Percentiles rank a stretch among this genome's conserved stretches.
phyloP scores from a whole-genome alignment of 805 yeast genomes.

The Zygoascus ofunaensis region DNA sequence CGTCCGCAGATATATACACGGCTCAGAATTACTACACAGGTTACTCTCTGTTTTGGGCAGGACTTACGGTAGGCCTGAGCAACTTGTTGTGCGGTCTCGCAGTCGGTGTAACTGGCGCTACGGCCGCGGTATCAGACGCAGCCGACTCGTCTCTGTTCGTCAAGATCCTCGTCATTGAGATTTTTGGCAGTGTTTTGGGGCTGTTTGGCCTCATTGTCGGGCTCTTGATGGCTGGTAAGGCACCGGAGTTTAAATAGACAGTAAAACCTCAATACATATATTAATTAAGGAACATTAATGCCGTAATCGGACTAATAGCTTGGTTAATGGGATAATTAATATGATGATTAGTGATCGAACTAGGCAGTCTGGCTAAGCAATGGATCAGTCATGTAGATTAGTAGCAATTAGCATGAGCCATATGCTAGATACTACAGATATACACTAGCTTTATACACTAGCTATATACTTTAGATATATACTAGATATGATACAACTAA shows the following conservation, averaged over 20 bases:
- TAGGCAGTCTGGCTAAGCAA: too few relatives aligned
- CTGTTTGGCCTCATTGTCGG: conserved; percentile 97
- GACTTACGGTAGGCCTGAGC: conserved; percentile 86
- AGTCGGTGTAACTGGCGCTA: conserved; percentile 95
- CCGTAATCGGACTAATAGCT: not conserved
- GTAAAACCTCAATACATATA: too few relatives aligned
- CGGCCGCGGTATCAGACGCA: conserved; percentile 98
- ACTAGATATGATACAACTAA: too few relatives aligned
- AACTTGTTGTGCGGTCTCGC: conserved; percentile 95
- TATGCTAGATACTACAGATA: too few relatives aligned
- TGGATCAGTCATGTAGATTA: too few relatives aligned
- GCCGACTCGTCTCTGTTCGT: conserved; percentile 93
- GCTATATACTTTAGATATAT: too few relatives aligned
- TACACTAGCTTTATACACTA: too few relatives aligned
- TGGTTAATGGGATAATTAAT: too few relatives aligned
- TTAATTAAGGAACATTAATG: not conserved
- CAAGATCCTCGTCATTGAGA: conserved; percentile 91
- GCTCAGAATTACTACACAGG: conserved; percentile 89
- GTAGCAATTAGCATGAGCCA: too few relatives aligned
- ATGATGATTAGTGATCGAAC: too few relatives aligned
- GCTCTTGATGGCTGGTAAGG: conserved; percentile 92
- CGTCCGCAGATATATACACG: conserved; percentile 54
- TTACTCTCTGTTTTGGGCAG: conserved; percentile 95
- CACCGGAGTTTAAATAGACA: conserved; percentile 63
- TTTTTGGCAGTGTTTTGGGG: conserved; percentile 94